A percentile compares a stretch with the other conserved stretches of the same genome.
phyloP scores from a whole-genome alignment of 805 yeast genomes.

The Debaryomyces prosopidis region DNA sequence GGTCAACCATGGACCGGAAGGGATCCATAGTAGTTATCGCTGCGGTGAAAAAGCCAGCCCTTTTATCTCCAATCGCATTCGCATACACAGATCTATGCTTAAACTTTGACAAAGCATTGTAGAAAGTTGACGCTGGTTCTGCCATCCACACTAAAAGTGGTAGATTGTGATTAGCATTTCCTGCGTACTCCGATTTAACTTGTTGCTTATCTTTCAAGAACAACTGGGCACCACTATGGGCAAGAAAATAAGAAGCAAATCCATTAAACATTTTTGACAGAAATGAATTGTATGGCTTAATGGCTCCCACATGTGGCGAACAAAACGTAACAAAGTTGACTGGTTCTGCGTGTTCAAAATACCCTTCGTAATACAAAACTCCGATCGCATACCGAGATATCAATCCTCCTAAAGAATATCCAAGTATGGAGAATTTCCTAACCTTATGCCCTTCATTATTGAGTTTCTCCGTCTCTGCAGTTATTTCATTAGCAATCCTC shows the following conservation, averaged over 20 bases:
- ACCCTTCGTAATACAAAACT: constrained; percentile 51
- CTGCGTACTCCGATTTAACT: constrained; percentile 2
- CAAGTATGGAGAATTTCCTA: constrained; percentile 37
- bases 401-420: constrained; percentile 45
- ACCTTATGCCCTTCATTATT: constrained; percentile 20
- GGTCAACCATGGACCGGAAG: constrained; percentile 49
- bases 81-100: constrained; percentile 61
- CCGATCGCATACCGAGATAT: constrained; percentile 43
- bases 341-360: constrained; percentile 57
- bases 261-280: constrained; percentile 58
- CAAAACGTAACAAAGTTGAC: constrained; percentile 53
- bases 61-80: constrained; percentile 74
- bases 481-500: constrained; percentile 69
- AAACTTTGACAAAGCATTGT: constrained; percentile 55
- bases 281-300: constrained; percentile 48
- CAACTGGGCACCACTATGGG: constrained; percentile 73
- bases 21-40: constrained; percentile 68
- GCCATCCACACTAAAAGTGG: constrained; percentile 73
- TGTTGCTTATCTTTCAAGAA: constrained; percentile 50
- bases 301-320: constrained; percentile 67
- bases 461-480: constrained; percentile 17
- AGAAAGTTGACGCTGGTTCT: constrained; percentile 58
- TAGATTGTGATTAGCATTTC: constrained; percentile 15
- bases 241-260: constrained; percentile 64
- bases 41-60: constrained; percentile 83